Base-by-base conservation (phyloP, 2,329 filamentous ascomycete genomes). In the Pseudopyrenochaeta lycopersici region DNA sequence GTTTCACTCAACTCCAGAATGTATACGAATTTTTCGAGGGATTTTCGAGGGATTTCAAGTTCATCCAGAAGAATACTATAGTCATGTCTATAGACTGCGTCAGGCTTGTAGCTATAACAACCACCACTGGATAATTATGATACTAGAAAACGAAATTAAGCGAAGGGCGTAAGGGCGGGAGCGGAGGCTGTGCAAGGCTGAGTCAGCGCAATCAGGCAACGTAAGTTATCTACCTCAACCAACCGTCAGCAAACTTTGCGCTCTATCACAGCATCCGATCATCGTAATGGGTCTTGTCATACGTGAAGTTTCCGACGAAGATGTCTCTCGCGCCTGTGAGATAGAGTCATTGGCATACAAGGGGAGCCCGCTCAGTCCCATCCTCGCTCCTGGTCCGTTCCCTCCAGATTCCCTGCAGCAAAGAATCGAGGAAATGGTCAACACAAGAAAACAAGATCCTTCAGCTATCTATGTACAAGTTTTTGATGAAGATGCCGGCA, bases 301-400 rank as follows among this genome's bases (percentile, higher is more conserved):
- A 3, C 60, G 56, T 52, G 60, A 64, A 32, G 60, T 65, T 1
- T 56, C 56, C 1, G 68, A 71, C 18, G 44, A 57, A 0, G 68
- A 72, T 21, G 48, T 73, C 18, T 56, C 56, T 6, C 66, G 62
- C 4, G 60, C 60, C 14, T 62, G 57, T 17, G 57, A 64, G 18
- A 66, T 68, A 3, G 70, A 70, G 40, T 17, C 15, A 4, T 46
- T 49, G 4, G 68, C 70, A 6, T 72, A 67, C 52, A 53, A 56
- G 10, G 43, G 41, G 47, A 62, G 55, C 27, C 29, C 58, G 11
- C 54, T 66, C 4, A 60, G 47, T 3, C 42, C 56, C 3, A 36
- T 70, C 4, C 56, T 72, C 11, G 68, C 67, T 32, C 68, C 68
- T 1, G 70, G 69, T 1, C 69, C 70, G 1, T 65, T 65, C 14